These are phyloP conservation scores for Stachybotrys chartarum DNA, from an alignment of 2,329 filamentous ascomycete genomes.

Conservation along the genomic window DNA sequence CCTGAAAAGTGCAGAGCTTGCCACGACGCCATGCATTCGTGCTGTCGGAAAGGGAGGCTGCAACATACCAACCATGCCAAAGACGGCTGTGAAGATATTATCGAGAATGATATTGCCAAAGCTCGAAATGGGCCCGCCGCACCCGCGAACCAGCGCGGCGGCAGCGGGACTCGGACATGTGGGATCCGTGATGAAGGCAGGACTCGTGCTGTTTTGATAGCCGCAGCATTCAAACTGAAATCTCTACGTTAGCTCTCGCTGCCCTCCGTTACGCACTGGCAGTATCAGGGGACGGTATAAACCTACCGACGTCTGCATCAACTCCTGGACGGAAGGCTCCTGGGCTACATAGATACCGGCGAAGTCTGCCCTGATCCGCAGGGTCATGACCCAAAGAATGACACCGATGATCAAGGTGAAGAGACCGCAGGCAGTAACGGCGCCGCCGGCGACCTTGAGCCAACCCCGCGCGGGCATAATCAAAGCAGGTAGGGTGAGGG, in stretches of 20 bases:
- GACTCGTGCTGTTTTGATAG: constrained; percentile 64
- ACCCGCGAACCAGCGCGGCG: constrained; percentile 64
- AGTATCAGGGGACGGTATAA: background rate
- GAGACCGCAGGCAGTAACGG: constrained; percentile 53
- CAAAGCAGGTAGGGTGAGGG: constrained; percentile 64
- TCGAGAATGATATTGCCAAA: constrained; percentile 69
- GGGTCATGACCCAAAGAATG: constrained; percentile 65
- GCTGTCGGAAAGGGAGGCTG: background rate
- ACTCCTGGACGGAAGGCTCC: constrained; percentile 48
- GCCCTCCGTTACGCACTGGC: background rate
- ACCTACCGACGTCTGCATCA: constrained; percentile 64
- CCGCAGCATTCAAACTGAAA: constrained; percentile 72
- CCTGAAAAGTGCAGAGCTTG: background rate
- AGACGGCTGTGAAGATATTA: constrained; percentile 70
- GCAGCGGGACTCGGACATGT: constrained; percentile 64
- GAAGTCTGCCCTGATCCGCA: constrained; percentile 59
- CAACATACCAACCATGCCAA: constrained; percentile 65
- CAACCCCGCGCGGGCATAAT: constrained; percentile 59
- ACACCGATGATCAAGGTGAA: constrained; percentile 62
- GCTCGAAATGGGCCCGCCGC: constrained; percentile 57
- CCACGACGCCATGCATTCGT: background rate
- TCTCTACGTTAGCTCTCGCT: background rate
- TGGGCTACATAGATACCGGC: constrained; percentile 53
- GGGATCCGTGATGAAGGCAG: constrained; percentile 62
- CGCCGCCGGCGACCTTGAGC: constrained; percentile 62